phyloP scores from a whole-genome alignment of 768 basidiomycete genomes.

The Coprinellus micaceus region DNA sequence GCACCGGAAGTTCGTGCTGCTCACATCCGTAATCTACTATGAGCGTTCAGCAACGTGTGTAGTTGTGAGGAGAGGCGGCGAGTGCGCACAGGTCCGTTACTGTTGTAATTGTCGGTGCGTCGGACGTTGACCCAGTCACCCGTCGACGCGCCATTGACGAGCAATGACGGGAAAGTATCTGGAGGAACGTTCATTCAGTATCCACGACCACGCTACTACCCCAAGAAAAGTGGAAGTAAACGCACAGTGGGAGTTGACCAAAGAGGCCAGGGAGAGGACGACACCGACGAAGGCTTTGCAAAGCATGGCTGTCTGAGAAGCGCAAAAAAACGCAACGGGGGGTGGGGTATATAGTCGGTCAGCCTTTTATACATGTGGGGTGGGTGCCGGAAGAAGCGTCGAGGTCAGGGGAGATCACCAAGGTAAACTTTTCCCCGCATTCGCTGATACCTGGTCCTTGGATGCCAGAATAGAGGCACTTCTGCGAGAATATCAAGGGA shows the following conservation, averaged over 20 bases:
- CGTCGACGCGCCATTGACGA: conserved; percentile 8
- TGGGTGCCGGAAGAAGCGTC: no score
- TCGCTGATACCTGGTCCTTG: no score
- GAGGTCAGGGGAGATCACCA: no score
- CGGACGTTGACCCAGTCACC: conserved; percentile 14
- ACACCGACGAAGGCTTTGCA: conserved; percentile 14
- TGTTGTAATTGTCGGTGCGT: conserved; percentile 12
- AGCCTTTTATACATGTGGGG: no score
- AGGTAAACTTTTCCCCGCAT: no score
- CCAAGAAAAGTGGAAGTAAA: no score
- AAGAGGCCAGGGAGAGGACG: conserved; percentile 18
- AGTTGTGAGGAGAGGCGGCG: neutral
- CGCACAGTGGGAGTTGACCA: conserved; percentile 24
- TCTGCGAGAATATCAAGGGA: no score
- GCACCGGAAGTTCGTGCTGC: conserved; percentile 15
- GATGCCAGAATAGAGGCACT: no score
- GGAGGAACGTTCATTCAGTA: no score
- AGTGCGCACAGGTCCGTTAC: neutral
- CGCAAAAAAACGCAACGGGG: no score
- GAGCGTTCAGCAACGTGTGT: neutral
- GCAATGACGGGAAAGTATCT: conserved; percentile 14
- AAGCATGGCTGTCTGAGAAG: conserved; percentile 16
- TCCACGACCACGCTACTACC: no score
- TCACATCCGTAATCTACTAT: conserved; percentile 11
- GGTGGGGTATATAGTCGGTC: no score